phyloP scores from a whole-genome alignment of 306 rosid species.

The Cucurbita ficifolia region DNA sequence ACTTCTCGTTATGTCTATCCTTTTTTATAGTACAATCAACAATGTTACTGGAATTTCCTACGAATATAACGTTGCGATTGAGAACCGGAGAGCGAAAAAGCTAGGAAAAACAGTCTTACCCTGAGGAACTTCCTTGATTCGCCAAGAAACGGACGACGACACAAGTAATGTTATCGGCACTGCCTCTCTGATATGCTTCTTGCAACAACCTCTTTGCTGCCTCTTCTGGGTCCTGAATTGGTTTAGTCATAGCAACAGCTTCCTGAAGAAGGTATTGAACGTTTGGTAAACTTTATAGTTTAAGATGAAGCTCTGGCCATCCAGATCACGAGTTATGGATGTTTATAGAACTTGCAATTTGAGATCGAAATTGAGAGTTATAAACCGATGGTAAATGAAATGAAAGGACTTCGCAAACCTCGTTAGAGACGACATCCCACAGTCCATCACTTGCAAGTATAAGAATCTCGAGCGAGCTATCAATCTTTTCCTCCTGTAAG shows the following conservation, averaged over 20 bases:
- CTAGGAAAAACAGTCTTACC: conserved; percentile 10
- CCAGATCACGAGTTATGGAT: background rate
- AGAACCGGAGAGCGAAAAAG: background rate
- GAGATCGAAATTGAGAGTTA: background rate
- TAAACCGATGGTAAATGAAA: background rate
- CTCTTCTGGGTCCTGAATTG: conserved; percentile 68
- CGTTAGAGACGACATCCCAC: conserved; percentile 96
- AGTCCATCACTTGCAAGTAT: conserved; percentile 91
- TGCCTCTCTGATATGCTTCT: conserved; percentile 84
- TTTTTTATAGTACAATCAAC: conserved; percentile 22
- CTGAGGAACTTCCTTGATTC: conserved; percentile 43
- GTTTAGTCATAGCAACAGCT: conserved; percentile 72
- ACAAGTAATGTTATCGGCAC: conserved; percentile 83
- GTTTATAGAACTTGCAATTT: background rate
- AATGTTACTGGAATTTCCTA: conserved; percentile 31
- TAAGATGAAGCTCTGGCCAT: background rate
- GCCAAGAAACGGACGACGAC: conserved; percentile 85
- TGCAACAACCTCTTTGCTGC: conserved; percentile 79
- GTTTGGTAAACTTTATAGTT: background rate
- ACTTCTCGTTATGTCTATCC: conserved; percentile 4
- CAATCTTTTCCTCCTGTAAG: conserved; percentile 77
- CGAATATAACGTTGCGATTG: background rate
- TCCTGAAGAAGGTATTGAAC: conserved; percentile 34
- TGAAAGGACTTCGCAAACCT: conserved; percentile 35
- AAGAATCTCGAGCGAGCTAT: conserved; percentile 85